Conservation (phyloP, 129 eudicot genomes). For the Saussurea involucrata region DNA sequence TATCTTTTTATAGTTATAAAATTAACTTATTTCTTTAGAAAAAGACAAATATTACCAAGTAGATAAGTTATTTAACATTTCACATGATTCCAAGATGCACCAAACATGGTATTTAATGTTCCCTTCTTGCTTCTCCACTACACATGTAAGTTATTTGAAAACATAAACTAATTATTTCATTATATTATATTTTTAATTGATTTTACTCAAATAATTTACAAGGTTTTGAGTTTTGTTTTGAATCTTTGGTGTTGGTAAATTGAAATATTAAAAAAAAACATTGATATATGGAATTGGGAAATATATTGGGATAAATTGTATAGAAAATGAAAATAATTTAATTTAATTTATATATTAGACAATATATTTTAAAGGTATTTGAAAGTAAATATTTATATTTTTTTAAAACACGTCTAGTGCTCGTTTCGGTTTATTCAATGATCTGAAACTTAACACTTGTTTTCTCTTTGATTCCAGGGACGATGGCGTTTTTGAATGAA, state of each 20-base stretch:
- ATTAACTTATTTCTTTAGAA: neutral
- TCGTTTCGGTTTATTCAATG: no score
- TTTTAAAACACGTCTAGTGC: no score
- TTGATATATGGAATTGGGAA: neutral
- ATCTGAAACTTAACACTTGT: no score
- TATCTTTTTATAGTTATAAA: neutral
- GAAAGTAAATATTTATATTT: no score
- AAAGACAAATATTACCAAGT: neutral
- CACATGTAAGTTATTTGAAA: neutral
- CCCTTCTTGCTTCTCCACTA: neutral
- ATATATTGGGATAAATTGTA: neutral
- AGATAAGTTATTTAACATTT: conserved; percentile 21
- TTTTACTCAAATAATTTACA: neutral
- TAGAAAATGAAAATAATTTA: no score
- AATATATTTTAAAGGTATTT: no score
- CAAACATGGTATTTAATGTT: conserved; percentile 27
- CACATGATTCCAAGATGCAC: conserved; percentile 32
- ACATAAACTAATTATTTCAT: neutral
- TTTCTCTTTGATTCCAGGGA: no score
- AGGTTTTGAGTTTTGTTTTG: neutral
- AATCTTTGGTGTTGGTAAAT: neutral
- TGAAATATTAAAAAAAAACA: neutral
- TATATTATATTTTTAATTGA: neutral
- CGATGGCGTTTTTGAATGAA: no score
- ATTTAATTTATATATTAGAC: neutral